Conservation (phyloP, 306 rosid genomes). For the Cajanus cajan region DNA sequence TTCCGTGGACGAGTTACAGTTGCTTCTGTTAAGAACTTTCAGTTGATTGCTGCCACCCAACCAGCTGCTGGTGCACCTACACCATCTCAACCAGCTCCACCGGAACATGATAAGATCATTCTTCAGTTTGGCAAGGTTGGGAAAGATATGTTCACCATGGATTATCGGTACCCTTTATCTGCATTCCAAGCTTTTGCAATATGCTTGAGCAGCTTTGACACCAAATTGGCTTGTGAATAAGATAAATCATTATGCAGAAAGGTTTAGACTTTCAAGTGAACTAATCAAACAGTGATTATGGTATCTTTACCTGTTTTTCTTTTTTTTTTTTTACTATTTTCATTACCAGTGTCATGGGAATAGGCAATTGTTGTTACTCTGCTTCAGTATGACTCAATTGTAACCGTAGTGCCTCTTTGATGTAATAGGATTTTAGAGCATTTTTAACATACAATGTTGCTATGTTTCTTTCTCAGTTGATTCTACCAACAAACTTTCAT, state of each 20-base stretch:
- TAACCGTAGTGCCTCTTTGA: slow-evolving; percentile 28
- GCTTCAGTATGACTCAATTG: slow-evolving; percentile 40
- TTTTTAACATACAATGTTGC: slow-evolving; percentile 41
- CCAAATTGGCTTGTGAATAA: slow-evolving; percentile 92
- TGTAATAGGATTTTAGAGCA: slow-evolving; percentile 43
- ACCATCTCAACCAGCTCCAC: slow-evolving; percentile 70
- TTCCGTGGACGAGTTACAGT: slow-evolving; percentile 84
- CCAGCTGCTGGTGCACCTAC: slow-evolving; percentile 62
- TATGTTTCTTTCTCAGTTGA: slow-evolving; percentile 17
- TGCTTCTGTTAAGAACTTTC: slow-evolving; percentile 87
- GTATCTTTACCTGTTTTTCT: slow-evolving; percentile 11
- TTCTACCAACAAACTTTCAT: slow-evolving; percentile 30
- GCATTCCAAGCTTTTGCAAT: slow-evolving; percentile 92
- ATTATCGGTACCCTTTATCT: slow-evolving; percentile 77
- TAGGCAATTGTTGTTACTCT: slow-evolving; percentile 44
- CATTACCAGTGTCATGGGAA: slow-evolving; percentile 30
- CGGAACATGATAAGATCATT: slow-evolving; percentile 71
- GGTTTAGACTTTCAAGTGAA: background rate
- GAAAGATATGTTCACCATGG: slow-evolving; percentile 91
- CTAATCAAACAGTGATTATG: slow-evolving; percentile 29
- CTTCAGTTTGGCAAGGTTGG: slow-evolving; percentile 88
- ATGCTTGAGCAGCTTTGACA: slow-evolving; percentile 85
- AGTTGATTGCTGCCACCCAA: slow-evolving; percentile 72
- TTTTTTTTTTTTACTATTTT: background rate
- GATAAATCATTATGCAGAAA: slow-evolving; percentile 21